Evolutionary conservation across 1,139 yeast species (phyloP), one percentile per base, ranked within the genome.

Genomic region (Taphrina wiesneri): DNA sequence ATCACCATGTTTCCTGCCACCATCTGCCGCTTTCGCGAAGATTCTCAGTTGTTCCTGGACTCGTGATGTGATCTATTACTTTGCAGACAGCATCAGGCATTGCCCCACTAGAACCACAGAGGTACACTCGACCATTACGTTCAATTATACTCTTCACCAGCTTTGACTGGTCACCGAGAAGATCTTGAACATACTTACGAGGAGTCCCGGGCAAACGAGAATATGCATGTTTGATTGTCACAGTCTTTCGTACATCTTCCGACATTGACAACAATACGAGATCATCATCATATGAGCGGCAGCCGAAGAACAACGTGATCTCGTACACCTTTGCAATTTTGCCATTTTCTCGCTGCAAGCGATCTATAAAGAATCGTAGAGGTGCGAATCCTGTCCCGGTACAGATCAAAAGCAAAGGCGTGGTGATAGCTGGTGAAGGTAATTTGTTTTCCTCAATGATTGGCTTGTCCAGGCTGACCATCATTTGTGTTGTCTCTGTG

Each of bases 331-430:
- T 49, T 19, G 69, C 49, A 26, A 60, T 15, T 3, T 66, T 17
- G 25, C 26, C 32, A n/a, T 6, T 25, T 26, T 41, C 23, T 23
- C 28, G 28, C 15, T 56, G 26, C 28, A 67, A 59, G 19, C 91
- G 97, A 77, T 96, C 86, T 51, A 93, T 78, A 71, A 93, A 91
- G 1, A 96, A 97, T 78, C 98, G 87, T 80, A 93, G 88, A 69
- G 99, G 99, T 11, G 99, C 98, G 67, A 93, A 93, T 75, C 99
- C 99, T 6, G 99, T 93, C 70, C 99, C 99, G 56, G 99, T 98
- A 45, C 99, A 99, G 74, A 93, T 82, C 86, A 92, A 83, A n/a
- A 72, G 47, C 4, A 71, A 59, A 7, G 74, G 73, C 7, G 26
- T 59, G 4, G 39, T 45, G 11, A 47, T 11, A 1, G 67, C 51